Evolutionary conservation across 371 early-diverging fungal species (phyloP).

Genomic region (Fennellomyces sp.): DNA sequence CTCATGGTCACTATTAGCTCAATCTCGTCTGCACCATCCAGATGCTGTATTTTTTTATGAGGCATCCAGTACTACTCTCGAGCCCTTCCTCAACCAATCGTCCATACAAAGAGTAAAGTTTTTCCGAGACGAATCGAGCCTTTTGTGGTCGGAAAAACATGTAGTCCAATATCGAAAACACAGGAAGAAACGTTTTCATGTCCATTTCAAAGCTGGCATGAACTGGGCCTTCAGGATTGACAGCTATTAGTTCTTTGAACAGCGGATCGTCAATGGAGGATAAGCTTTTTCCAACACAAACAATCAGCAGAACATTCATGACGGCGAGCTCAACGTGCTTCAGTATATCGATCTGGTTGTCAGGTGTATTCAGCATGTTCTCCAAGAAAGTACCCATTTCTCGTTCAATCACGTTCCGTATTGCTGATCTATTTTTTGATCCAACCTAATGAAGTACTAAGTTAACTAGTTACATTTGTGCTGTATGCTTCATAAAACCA

Average conservation of each 20-base stretch:
- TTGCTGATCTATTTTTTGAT: too few relatives aligned
- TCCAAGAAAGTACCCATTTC: too few relatives aligned
- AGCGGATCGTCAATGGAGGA: slow-evolving; percentile 14
- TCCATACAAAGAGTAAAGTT: background rate
- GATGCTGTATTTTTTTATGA: slow-evolving; percentile 8
- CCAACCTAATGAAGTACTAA: too few relatives aligned
- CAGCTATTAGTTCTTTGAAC: background rate
- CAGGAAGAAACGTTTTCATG: slow-evolving; percentile 14
- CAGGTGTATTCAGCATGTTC: too few relatives aligned
- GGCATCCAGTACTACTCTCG: background rate
- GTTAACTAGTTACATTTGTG: too few relatives aligned
- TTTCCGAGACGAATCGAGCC: background rate
- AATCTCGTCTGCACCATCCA: slow-evolving; percentile 18
- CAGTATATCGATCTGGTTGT: too few relatives aligned
- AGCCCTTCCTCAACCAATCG: slow-evolving; percentile 1
- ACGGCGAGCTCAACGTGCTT: background rate
- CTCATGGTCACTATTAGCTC: slow-evolving; percentile 16
- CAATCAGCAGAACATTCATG: slow-evolving; percentile 5
- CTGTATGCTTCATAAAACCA: slow-evolving; percentile 4
- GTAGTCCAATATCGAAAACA: slow-evolving; percentile 1
- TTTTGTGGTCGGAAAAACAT: background rate
- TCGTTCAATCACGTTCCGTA: too few relatives aligned
- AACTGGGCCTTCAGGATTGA: background rate
- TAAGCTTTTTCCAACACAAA: background rate
- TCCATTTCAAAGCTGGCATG: slow-evolving; percentile 2